Evolutionary conservation across 768 basidiomycete genomes (phyloP).

Genomic region (Zangia roseola): DNA sequence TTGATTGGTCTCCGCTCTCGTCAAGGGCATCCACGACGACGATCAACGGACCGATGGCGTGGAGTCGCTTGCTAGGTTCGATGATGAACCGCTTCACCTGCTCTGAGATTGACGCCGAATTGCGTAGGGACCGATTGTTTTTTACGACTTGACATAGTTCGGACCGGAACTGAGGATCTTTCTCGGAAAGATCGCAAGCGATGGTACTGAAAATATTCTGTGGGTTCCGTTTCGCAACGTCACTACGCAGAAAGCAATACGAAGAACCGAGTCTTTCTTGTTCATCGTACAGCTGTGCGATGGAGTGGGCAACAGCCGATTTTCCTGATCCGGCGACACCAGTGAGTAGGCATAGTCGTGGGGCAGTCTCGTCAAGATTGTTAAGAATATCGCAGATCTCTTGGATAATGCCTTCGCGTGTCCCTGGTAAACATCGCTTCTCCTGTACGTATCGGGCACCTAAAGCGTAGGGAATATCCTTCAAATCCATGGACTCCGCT

Average conservation of each 20-base stretch:
- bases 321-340: constrained; percentile 32
- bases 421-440: constrained; percentile 20
- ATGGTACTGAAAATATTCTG: constrained; percentile 34
- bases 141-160: constrained; percentile 17
- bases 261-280: constrained; percentile 32
- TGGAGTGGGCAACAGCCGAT: constrained; percentile 31
- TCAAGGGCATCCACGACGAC: constrained; percentile 38
- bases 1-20: constrained; percentile 19
- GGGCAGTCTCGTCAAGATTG: constrained; percentile 7
- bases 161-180: constrained; percentile 25
- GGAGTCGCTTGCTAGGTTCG: constrained; percentile 20
- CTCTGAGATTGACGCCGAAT: constrained; percentile 12
- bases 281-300: constrained; percentile 26
- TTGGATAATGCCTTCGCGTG: constrained; percentile 15
- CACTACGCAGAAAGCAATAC: constrained; percentile 26
- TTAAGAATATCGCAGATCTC: constrained; percentile 20
- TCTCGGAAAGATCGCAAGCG: constrained; percentile 32
- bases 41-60: constrained; percentile 30
- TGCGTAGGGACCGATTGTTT: constrained; percentile 24
- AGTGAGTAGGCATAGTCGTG: constrained; percentile 27
- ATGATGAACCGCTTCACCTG: constrained; percentile 32
- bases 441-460: constrained; percentile 24
- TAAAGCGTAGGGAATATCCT: constrained; percentile 19
- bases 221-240: constrained; percentile 18
- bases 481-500: constrained; percentile 20